These are phyloP conservation scores for Hymenoscyphus repandus DNA, from an alignment of 2,329 filamentous ascomycete genomes.

Conservation along the genomic window DNA sequence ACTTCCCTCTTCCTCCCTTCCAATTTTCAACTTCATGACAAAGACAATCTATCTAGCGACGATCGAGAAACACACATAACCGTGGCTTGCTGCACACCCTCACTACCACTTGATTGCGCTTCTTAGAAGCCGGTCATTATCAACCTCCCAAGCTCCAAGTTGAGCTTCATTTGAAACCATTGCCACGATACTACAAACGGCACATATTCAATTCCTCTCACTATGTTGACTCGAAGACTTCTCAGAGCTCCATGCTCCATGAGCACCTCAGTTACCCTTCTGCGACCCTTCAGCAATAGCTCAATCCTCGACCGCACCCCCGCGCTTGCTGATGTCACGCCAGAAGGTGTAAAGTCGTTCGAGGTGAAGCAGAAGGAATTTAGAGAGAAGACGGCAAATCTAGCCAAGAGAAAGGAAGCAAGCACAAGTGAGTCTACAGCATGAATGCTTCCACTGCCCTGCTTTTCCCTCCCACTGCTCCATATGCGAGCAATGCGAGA, in stretches of 20 bases:
- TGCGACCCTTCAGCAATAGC: slow-evolving; percentile 55
- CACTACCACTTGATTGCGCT: neutral
- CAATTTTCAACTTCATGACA: neutral
- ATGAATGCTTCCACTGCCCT: slow-evolving; percentile 29
- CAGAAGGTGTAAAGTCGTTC: slow-evolving; percentile 68
- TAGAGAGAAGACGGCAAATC: slow-evolving; percentile 72
- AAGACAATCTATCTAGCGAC: neutral
- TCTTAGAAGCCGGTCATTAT: slow-evolving; percentile 2
- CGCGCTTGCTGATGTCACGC: slow-evolving; percentile 79
- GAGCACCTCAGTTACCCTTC: slow-evolving; percentile 34
- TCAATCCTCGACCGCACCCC: slow-evolving; percentile 49
- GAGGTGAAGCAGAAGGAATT: slow-evolving; percentile 80
- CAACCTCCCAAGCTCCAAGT: neutral
- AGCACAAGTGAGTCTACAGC: slow-evolving; percentile 75
- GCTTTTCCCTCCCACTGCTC: slow-evolving; percentile 42
- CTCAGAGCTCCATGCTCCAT: slow-evolving; percentile 21
- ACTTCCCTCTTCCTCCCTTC: neutral
- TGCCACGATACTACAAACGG: neutral
- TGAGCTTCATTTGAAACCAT: neutral
- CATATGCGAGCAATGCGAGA: slow-evolving; percentile 40
- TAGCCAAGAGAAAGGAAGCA: slow-evolving; percentile 75
- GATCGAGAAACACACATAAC: neutral
- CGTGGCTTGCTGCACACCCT: neutral
- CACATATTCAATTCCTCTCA: slow-evolving; percentile 29
- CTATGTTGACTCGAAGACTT: slow-evolving; percentile 23